Conservation (phyloP, 2,329 filamentous ascomycete species). For the Cladophialophora chaetospira region DNA sequence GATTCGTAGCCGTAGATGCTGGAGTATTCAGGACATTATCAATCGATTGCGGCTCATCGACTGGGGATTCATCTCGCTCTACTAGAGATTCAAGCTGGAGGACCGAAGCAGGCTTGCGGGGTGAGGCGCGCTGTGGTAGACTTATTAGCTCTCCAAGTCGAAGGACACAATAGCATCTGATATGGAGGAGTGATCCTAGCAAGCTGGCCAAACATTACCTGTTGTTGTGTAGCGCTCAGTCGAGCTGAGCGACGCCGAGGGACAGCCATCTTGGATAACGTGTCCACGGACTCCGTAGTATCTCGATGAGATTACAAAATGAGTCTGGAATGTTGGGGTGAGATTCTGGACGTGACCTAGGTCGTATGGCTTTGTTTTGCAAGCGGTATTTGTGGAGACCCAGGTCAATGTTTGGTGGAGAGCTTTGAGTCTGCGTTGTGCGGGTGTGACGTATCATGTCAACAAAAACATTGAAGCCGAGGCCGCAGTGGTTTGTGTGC, state of each 20-base stretch:
- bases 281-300: background rate
- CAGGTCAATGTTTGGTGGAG: constrained; percentile 9
- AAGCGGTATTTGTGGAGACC: constrained; percentile 1
- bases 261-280: constrained; percentile 19
- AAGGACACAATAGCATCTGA: background rate
- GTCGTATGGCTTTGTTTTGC: background rate
- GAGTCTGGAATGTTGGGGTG: background rate
- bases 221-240: constrained; percentile 28
- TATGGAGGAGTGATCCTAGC: background rate
- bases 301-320: background rate
- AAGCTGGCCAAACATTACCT: constrained; percentile 25
- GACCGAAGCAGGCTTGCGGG: constrained; percentile 31
- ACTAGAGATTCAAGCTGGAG: constrained; percentile 47
- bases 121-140: constrained; percentile 20
- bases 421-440: background rate
- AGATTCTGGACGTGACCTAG: background rate
- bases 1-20: constrained; percentile 38
- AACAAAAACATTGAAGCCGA: constrained; percentile 3
- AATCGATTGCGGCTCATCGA: constrained; percentile 35
- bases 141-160: constrained; percentile 16
- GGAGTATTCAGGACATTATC: constrained; percentile 39
- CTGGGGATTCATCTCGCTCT: constrained; percentile 50
- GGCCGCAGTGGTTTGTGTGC: background rate
- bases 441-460: constrained; percentile 2
- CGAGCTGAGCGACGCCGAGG: constrained; percentile 31